phyloP scores from a whole-genome alignment of 345 rosid genomes.

The Cardamine chenopodiifolia region DNA sequence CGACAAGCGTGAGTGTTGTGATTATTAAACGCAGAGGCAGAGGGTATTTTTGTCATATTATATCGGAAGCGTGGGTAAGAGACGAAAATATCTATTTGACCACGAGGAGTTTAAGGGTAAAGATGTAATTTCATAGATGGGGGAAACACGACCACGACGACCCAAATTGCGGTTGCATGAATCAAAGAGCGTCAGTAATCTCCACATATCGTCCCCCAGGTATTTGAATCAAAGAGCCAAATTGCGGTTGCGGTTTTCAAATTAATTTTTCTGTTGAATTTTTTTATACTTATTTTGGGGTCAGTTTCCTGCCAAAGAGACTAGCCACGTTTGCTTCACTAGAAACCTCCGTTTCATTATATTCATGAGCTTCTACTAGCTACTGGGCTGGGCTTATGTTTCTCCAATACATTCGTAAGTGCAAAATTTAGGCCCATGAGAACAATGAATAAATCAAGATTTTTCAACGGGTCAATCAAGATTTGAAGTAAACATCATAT shows the following conservation, averaged over 20 bases:
- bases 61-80: background rate
- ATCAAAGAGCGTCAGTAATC: constrained; percentile 26
- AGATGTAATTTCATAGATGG: background rate
- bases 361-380: background rate
- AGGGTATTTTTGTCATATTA: constrained; percentile 4
- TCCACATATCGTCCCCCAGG: constrained; percentile 47
- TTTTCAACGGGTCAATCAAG: constrained; percentile 7
- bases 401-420: background rate
- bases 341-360: constrained; percentile 6
- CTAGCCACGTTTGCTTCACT: constrained; percentile 21
- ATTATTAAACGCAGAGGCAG: background rate
- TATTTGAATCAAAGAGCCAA: too few relatives aligned
- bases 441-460: background rate
- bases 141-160: background rate
- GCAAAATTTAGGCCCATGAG: background rate
- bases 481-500: background rate
- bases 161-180: constrained; percentile 70
- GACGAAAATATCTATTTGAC: constrained; percentile 30
- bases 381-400: background rate
- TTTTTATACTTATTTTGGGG: background rate
- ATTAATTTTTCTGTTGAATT: background rate
- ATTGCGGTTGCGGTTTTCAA: too few relatives aligned
- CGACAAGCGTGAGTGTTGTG: background rate
- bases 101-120: background rate
- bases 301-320: background rate